Evolutionary conservation across 2,329 filamentous ascomycete species (phyloP).

Genomic region (Grosmannia huntii): DNA sequence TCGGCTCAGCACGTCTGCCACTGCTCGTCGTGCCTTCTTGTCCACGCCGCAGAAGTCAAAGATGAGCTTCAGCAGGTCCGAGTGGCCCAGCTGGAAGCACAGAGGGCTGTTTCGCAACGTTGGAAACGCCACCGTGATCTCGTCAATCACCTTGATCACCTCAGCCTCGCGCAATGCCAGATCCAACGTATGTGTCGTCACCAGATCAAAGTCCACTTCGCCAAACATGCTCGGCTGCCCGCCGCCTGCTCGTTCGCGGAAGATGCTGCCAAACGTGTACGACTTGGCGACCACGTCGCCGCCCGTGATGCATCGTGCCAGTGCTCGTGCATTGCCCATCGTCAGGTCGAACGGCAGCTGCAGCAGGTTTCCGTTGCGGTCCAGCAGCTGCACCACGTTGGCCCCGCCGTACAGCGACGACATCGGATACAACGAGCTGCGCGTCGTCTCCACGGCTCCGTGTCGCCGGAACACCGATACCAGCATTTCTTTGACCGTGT

Average conservation of each 20-base stretch:
- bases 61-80: conserved; percentile 72
- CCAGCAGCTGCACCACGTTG: conserved; percentile 68
- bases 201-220: conserved; percentile 92
- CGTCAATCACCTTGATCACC: conserved; percentile 85
- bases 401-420: conserved; percentile 62
- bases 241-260: conserved; percentile 63
- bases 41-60: conserved; percentile 82
- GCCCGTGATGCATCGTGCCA: conserved; percentile 58
- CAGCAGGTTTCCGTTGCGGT: conserved; percentile 72
- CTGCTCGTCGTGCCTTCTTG: conserved; percentile 49
- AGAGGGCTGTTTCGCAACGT: conserved; percentile 58
- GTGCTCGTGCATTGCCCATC: conserved; percentile 70
- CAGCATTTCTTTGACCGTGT: conserved; percentile 61
- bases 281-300: conserved; percentile 54
- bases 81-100: conserved; percentile 86
- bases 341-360: conserved; percentile 93
- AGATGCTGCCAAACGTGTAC: conserved; percentile 80
- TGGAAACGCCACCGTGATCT: conserved; percentile 72
- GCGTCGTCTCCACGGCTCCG: conserved; percentile 70
- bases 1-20: conserved; percentile 76
- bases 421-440: conserved; percentile 67
- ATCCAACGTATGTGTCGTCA: conserved; percentile 71
- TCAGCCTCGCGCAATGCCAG: conserved; percentile 85
- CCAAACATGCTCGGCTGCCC: conserved; percentile 72
- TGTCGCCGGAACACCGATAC: conserved; percentile 74